A percentile compares a stretch with the other conserved stretches of the same genome.
These are phyloP conservation scores for Nemophila menziesii DNA, from an alignment of 257 asterid genomes.

Conservation along the genomic window DNA sequence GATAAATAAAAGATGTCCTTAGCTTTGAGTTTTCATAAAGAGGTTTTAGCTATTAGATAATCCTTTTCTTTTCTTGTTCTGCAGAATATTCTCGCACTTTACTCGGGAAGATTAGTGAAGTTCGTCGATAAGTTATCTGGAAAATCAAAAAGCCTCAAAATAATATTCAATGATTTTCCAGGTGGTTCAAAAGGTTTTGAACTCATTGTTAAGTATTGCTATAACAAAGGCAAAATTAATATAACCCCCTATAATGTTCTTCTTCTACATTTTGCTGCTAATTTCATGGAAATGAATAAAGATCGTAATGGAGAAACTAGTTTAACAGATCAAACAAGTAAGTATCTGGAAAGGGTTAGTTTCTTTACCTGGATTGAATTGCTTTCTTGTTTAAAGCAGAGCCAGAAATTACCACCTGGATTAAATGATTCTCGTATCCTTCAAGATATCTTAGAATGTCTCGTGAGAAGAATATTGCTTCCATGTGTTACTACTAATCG, in stretches of 20 bases:
- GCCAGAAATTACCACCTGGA: conserved; percentile 21
- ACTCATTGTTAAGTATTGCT: conserved; percentile 36
- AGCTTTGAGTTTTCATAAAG: too few relatives aligned
- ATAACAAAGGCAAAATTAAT: conserved; percentile 28
- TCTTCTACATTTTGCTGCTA: conserved; percentile 34
- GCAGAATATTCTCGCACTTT: conserved; percentile 41
- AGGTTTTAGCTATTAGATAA: too few relatives aligned
- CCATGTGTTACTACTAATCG: conserved; percentile 17
- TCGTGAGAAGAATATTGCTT: conserved; percentile 20
- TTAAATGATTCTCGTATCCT: conserved; percentile 13
- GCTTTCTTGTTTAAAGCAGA: conserved; percentile 27
- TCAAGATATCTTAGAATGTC: conserved; percentile 27
- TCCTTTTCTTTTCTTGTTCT: conserved; percentile 3
- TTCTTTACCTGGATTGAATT: conserved; percentile 42
- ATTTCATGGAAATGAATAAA: conserved; percentile 34
- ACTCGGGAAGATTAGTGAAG: conserved; percentile 34
- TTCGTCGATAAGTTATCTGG: conserved; percentile 21
- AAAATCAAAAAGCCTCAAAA: conserved; percentile 18
- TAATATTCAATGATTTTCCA: conserved; percentile 51
- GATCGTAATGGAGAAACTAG: conserved; percentile 5
- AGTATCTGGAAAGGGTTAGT: conserved; percentile 16
- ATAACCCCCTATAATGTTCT: conserved; percentile 28
- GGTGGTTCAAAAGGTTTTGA: conserved; percentile 56
- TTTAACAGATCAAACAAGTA: conserved; percentile 16
- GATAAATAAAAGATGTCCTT: background rate